Base-by-base conservation (phyloP, 495 filamentous ascomycete species). In the Niebla homalea region DNA sequence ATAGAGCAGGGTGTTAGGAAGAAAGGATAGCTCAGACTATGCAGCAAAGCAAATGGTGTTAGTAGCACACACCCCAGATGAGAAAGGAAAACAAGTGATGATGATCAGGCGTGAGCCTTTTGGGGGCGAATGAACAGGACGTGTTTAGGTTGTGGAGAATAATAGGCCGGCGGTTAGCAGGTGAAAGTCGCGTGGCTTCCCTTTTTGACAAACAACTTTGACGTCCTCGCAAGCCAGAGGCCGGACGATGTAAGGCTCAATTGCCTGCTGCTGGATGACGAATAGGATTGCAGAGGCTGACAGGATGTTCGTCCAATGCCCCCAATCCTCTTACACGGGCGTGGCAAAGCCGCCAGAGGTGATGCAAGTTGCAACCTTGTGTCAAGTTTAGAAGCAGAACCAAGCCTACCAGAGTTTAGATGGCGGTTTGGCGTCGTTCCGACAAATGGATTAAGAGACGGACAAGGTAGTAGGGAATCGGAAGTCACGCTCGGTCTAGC, bases 111-210 rank as follows among this genome's bases (percentile, higher is more conserved):
- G 45, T 36, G n/a, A 36, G 45, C 45, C 32, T n/a, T n/a, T n/a
- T 26, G 14, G 25, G 11, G 29, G 45, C 20, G 45, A 18, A 15
- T 0, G 26, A 48, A 26, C 10, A 36, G 29, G 45, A 35, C 36
- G 45, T 48, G 32, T 16, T 26, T 48, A 35, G n/a, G 21, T 20
- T 18, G 26, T 18, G 48, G 29, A 36, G 39, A 44, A 38, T 38
- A 36, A 49, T 50, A 57, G 48, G 46, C 37, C 51, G 57, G 57
- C 57, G 57, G 57, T 55, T 60, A 60, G 29, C 38, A 57, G 47
- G 16, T 48, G 29, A 32, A n/a, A 32, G 29, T 32, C 29, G 29
- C 29, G 29, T 32, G 29, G 29, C 29, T 32, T 32, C 29, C 29
- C 29, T 32, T 32, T 41, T 18, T 41, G 39, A 22, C 21, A 41